A percentile compares a stretch with the other conserved stretches of the same genome.
phyloP scores from a whole-genome alignment of 2,329 filamentous ascomycete species.

The Elsinoe fawcettii region DNA sequence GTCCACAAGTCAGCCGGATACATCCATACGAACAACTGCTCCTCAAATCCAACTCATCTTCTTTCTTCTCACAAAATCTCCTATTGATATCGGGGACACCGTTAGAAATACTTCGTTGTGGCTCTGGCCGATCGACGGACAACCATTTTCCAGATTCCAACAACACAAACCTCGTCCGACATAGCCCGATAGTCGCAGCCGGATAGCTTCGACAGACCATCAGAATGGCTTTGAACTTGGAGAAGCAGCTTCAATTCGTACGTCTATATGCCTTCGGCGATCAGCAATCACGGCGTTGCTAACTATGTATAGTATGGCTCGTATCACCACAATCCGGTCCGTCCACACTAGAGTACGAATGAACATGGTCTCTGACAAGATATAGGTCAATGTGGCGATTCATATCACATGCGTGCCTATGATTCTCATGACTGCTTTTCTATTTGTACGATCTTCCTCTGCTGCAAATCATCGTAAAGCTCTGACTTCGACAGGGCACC shows the following conservation, averaged over 20 bases:
- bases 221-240: conserved; percentile 58
- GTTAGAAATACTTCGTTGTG: too few relatives aligned
- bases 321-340: conserved; percentile 67
- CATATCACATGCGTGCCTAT: conserved; percentile 73
- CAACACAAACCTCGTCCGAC: neutral
- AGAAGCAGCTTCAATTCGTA: conserved; percentile 77
- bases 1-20: neutral
- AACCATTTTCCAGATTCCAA: neutral
- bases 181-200: neutral
- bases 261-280: conserved; percentile 31
- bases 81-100: neutral
- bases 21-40: neutral
- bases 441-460: conserved; percentile 51
- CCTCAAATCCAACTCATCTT: neutral
- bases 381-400: conserved; percentile 64
- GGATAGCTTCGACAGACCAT: neutral
- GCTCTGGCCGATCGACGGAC: too few relatives aligned
- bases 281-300: too few relatives aligned
- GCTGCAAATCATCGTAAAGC: conserved; percentile 15
- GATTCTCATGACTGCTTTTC: conserved; percentile 62
- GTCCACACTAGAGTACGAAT: neutral
- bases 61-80: neutral
- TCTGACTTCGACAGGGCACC: conserved; percentile 39
- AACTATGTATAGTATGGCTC: conserved; percentile 59
- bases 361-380: conserved; percentile 4